Evolutionary conservation across 805 yeast genomes (phyloP), one percentile per base, ranked within the genome.

Genomic region (Torulaspora maleeae): DNA sequence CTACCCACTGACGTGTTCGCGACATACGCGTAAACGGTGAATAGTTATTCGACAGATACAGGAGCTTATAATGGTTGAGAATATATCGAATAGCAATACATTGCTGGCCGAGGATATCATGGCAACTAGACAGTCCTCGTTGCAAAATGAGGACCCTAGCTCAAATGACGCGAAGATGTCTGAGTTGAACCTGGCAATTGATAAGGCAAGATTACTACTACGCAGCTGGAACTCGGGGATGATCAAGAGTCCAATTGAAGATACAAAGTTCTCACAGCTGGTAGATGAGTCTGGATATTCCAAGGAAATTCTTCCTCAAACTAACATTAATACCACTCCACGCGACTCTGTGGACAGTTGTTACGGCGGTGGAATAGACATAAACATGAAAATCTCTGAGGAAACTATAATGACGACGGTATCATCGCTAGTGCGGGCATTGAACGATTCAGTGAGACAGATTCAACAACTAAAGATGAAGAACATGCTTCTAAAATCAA

Each of bases 401-500:
- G 41, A 36, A n/a, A 29, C 28, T 11, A 27, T 49, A 7, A 41
- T 19, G 24, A 42, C 32, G 2, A 36, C 59, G 12, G 24, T 67
- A 4, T 33, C 35, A 3, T 52, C 55, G 3, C 44, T 69, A 11
- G 30, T 56, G 0, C 36, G 43, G 0, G 51, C 61, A 8, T 45
- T 68, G 20, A 44, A 46, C 13, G 56, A 58, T 29, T 55, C 67
- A 4, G 44, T 55, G 10, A 52, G 59, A 13, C 64, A 66, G 45
- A 53, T 63, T 7, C 65, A 66, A 41, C 68, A 68, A 45, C 56
- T 63, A 28, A 69, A 63, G 39, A 54, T 69, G 27, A 69, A 60
- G 44, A 60, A 70, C 35, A 60, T 75, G 55, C 61, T 78, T 25
- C 52, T 73, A 35, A 66, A 69, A 5, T 65, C 63, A 1, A 54